Percentiles rank a stretch among this genome's conserved stretches.
Evolutionary conservation across 139 green algal genomes (phyloP).

Genomic region (Desmodesmus armatus): DNA sequence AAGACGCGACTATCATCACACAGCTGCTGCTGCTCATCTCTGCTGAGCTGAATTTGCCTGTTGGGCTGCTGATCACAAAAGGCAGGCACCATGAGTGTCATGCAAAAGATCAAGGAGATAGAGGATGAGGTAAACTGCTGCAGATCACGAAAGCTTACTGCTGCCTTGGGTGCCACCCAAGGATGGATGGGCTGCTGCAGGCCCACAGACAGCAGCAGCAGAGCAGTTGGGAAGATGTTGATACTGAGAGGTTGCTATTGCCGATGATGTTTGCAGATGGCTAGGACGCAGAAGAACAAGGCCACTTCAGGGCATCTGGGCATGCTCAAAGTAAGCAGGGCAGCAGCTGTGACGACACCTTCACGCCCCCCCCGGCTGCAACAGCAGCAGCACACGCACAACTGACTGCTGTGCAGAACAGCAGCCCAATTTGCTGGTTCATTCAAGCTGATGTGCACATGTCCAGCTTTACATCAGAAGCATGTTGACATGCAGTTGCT

Average conservation of each 20-base stretch:
- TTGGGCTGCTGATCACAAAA: not conserved
- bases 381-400: not conserved
- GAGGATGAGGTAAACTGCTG: constrained; percentile 78
- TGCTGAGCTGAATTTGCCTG: not conserved
- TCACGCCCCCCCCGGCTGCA: not conserved
- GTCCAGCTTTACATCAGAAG: too few species aligned
- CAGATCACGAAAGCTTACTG: too few species aligned
- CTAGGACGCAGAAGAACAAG: constrained; percentile 99
- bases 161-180: too few species aligned
- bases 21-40: not conserved
- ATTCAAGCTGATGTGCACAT: too few species aligned
- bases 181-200: not conserved
- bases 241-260: not conserved
- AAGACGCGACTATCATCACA: not conserved
- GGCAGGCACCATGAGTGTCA: constrained; percentile 31
- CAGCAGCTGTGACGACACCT: not conserved
- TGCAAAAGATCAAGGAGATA: constrained; percentile 83
- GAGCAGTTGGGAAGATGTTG: not conserved
- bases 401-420: not conserved
- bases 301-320: constrained; percentile 93
- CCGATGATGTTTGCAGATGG: constrained; percentile 86
- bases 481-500: too few species aligned
- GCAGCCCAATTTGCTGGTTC: too few species aligned
- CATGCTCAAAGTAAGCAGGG: constrained; percentile 86
- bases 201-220: too few species aligned